Conservation (phyloP, 345 rosid genomes). For the Ceriops zippeliana region DNA sequence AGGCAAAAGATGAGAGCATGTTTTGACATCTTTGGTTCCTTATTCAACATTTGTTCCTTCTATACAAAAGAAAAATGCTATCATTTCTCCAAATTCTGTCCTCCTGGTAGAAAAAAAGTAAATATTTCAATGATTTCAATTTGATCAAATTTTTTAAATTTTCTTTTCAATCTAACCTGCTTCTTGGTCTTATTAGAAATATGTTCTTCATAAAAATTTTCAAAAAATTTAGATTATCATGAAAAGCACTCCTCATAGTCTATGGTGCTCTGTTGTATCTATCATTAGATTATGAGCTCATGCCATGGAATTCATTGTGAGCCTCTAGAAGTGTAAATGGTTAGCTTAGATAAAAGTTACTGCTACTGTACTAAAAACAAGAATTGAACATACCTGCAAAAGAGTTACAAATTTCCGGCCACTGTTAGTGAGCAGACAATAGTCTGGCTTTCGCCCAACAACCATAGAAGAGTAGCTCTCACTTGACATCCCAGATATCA, state of each 20-base stretch:
- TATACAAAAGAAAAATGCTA: background rate
- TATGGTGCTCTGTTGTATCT: background rate
- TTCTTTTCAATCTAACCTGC: background rate
- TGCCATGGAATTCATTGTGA: background rate
- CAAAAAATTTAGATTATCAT: background rate
- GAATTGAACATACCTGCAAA: conserved; percentile 43
- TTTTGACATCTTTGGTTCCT: conserved; percentile 1
- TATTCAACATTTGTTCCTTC: conserved; percentile 4
- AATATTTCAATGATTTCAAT: background rate
- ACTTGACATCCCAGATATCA: conserved; percentile 37
- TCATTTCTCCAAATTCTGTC: background rate
- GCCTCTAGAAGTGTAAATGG: too few species aligned
- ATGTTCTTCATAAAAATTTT: too few species aligned
- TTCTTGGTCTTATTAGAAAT: background rate
- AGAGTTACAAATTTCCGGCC: conserved; percentile 55
- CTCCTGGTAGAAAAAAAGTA: background rate
- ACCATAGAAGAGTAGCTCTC: conserved; percentile 28
- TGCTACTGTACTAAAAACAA: background rate
- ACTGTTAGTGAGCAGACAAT: conserved; percentile 55
- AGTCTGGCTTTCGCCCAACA: conserved; percentile 40
- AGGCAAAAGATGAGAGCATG: background rate
- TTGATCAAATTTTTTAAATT: background rate
- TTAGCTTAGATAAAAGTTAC: background rate
- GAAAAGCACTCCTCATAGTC: background rate
- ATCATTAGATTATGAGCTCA: background rate